Conservation (phyloP, 805 yeast genomes). For the Wickerhamomyces kurtzmanii region DNA sequence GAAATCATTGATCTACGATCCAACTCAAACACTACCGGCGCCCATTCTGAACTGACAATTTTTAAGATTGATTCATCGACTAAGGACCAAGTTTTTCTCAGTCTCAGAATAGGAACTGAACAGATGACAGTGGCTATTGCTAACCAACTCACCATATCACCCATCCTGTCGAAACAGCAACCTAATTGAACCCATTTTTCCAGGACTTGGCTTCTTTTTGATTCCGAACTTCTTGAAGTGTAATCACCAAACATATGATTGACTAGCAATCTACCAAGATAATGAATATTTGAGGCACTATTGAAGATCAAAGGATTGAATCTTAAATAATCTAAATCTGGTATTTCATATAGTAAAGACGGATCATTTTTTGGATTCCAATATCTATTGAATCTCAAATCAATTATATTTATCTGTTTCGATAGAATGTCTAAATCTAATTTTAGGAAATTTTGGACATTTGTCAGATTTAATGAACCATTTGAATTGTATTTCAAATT, state of each 20-base stretch:
- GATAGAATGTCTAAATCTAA: conserved; percentile 47
- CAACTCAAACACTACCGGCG: conserved; percentile 83
- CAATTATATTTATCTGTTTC: conserved; percentile 54
- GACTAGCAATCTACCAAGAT: conserved; percentile 59
- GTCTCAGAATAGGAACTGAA: conserved; percentile 71
- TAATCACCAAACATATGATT: conserved; percentile 57
- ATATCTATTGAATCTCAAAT: conserved; percentile 45
- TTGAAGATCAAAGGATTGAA: conserved; percentile 75
- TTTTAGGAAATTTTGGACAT: conserved; percentile 41
- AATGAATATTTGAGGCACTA: conserved; percentile 58
- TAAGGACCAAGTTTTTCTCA: conserved; percentile 64
- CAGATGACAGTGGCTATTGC: conserved; percentile 80
- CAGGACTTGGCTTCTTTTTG: conserved; percentile 51
- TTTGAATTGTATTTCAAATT: conserved; percentile 9
- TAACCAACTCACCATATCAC: conserved; percentile 93
- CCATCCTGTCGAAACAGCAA: conserved; percentile 60
- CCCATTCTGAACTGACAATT: conserved; percentile 74
- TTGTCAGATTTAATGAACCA: conserved; percentile 16
- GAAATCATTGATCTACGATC: conserved; percentile 63
- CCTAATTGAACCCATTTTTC: conserved; percentile 86
- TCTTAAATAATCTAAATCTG: conserved; percentile 24
- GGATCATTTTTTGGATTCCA: conserved; percentile 83
- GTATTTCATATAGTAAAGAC: conserved; percentile 52
- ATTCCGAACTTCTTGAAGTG: conserved; percentile 21
- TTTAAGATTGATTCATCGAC: conserved; percentile 53